Percentiles rank a stretch among this genome's conserved stretches.
Evolutionary conservation across 2,329 filamentous ascomycete species (phyloP).

Genomic region (Byssothecium circinans): DNA sequence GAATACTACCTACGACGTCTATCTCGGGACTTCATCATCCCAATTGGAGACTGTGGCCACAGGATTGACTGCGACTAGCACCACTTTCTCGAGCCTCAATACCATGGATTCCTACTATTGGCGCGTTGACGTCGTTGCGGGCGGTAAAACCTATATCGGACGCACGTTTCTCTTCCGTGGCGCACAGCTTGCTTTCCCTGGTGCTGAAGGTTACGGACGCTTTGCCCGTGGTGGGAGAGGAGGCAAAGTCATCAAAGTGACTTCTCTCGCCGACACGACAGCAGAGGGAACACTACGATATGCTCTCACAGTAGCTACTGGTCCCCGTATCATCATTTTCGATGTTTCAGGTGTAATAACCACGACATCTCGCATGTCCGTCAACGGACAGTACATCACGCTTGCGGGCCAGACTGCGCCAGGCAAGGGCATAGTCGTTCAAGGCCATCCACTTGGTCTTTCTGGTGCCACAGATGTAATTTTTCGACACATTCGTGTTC

Average conservation of each 20-base stretch:
- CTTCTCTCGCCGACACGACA: constrained; percentile 37
- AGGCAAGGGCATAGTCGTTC: constrained; percentile 25
- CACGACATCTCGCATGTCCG: constrained; percentile 17
- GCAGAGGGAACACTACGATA: constrained; percentile 41
- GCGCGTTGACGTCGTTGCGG: constrained; percentile 33
- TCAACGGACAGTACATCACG: constrained; percentile 19
- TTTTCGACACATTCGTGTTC: constrained; percentile 25
- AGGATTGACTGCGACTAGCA: constrained; percentile 4
- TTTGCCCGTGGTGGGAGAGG: constrained; percentile 42
- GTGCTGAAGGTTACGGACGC: constrained; percentile 43
- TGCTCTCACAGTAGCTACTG: constrained; percentile 32
- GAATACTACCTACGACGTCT: constrained; percentile 26
- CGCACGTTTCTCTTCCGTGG: constrained; percentile 34
- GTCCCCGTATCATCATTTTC: constrained; percentile 20
- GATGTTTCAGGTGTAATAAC: constrained; percentile 23
- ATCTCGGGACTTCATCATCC: constrained; percentile 20
- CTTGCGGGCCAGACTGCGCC: constrained; percentile 22
- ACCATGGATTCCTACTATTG: constrained; percentile 33
- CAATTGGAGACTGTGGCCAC: constrained; percentile 11
- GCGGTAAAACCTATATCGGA: constrained; percentile 19
- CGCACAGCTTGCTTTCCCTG: constrained; percentile 43
- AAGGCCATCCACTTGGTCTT: constrained; percentile 36
- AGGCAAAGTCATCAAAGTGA: constrained; percentile 44
- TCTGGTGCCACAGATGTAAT: constrained; percentile 35
- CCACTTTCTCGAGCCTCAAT: constrained; percentile 10